These are phyloP conservation scores for Metarhizium robertsii DNA, from an alignment of 2,329 filamentous ascomycete genomes.

Conservation along the genomic window DNA sequence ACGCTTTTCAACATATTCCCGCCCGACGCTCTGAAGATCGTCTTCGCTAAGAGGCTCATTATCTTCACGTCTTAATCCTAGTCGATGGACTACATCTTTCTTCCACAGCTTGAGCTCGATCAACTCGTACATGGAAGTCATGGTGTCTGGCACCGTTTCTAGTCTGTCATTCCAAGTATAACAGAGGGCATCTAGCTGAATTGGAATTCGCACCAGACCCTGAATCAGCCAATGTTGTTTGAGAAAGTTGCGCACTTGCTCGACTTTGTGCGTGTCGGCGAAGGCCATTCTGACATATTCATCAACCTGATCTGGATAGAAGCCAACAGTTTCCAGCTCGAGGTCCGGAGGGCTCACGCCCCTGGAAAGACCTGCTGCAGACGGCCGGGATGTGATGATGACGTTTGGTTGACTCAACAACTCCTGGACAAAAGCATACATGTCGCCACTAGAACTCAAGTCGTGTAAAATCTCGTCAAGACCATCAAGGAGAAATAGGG, in stretches of 20 bases:
- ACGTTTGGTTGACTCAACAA: constrained; percentile 24
- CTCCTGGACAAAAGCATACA: constrained; percentile 14
- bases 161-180: constrained; percentile 21
- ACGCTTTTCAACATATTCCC: no score
- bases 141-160: constrained; percentile 17
- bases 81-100: constrained; percentile 21
- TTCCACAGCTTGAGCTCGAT: constrained; percentile 26
- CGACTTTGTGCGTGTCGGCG: neutral
- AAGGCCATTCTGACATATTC: constrained; percentile 17
- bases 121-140: constrained; percentile 24
- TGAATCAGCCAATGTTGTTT: no score
- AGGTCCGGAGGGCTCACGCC: constrained; percentile 14
- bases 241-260: no score
- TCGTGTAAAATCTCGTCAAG: constrained; percentile 30
- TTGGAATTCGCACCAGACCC: no score
- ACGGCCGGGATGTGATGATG: constrained; percentile 31
- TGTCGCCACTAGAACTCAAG: constrained; percentile 7
- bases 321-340: constrained; percentile 31
- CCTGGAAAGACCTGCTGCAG: constrained; percentile 8
- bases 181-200: constrained; percentile 32
- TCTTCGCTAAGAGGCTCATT: no score
- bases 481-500: constrained; percentile 32
- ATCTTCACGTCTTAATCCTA: no score
- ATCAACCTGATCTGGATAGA: constrained; percentile 24
- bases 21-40: no score